A percentile compares a stretch with the other conserved stretches of the same genome.
Evolutionary conservation across 2,329 filamentous ascomycete genomes (phyloP).

Genomic region (Apiospora arundinis): DNA sequence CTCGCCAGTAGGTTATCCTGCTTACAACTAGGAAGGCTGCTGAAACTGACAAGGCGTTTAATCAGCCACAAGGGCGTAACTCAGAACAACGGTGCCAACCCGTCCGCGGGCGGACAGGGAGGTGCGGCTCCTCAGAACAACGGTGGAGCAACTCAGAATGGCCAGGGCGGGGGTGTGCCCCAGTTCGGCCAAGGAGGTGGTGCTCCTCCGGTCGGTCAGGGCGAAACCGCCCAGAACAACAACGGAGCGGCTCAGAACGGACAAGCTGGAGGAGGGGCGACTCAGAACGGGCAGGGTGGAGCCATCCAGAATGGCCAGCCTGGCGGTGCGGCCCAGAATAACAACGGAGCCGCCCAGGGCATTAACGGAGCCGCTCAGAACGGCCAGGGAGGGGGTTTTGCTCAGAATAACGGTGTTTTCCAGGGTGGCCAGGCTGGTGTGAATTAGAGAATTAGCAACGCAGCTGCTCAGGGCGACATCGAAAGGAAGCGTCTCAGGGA

Average conservation of each 20-base stretch:
- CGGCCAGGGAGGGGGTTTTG: background rate
- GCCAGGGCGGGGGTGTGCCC: background rate
- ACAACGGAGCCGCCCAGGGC: background rate
- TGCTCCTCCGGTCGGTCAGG: background rate
- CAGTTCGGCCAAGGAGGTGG: background rate
- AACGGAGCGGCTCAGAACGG: background rate
- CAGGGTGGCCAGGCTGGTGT: background rate
- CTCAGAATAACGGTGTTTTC: background rate
- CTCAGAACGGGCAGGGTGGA: background rate
- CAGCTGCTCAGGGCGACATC: background rate
- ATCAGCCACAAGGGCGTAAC: background rate
- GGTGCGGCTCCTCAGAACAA: background rate
- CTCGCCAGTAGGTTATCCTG: constrained; percentile 9
- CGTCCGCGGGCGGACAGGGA: background rate
- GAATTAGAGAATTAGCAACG: too few species aligned
- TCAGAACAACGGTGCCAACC: background rate
- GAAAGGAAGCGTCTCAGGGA: too few species aligned
- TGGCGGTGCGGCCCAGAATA: background rate
- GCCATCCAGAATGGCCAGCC: background rate
- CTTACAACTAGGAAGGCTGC: background rate
- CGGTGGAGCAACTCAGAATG: background rate
- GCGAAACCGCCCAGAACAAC: background rate
- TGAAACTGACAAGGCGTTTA: background rate
- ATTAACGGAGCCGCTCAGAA: background rate
- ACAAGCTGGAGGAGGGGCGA: background rate